Percentiles rank a stretch among this genome's conserved stretches.
These are phyloP conservation scores for Panus rudis DNA, from an alignment of 768 basidiomycete genomes.

Conservation along the genomic window DNA sequence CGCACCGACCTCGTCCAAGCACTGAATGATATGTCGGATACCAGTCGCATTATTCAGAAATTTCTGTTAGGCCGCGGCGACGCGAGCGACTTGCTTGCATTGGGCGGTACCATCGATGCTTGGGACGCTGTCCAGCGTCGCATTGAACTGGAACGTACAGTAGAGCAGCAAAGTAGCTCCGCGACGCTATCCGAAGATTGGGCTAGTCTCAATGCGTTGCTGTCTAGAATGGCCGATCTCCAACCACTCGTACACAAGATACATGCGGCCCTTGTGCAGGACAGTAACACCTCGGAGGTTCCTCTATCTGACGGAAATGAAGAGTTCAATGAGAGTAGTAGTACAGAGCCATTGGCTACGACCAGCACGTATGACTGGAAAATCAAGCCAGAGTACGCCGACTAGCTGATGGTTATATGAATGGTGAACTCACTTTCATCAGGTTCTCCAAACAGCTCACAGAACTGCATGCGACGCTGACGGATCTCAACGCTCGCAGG, in stretches of 20 bases:
- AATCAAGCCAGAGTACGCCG: conserved; percentile 61
- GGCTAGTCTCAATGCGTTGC: conserved; percentile 46
- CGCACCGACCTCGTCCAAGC: conserved; percentile 53
- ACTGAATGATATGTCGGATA: conserved; percentile 59
- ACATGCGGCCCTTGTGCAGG: conserved; percentile 34
- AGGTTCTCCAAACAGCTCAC: conserved; percentile 57
- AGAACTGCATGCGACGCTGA: conserved; percentile 41
- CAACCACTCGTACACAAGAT: conserved; percentile 51
- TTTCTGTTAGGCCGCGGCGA: conserved; percentile 67
- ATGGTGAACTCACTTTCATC: neutral
- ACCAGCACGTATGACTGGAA: conserved; percentile 34
- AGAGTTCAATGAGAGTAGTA: no score
- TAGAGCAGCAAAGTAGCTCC: conserved; percentile 34
- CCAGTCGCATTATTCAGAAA: conserved; percentile 68
- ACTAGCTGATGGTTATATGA: neutral
- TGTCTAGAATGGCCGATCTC: conserved; percentile 47
- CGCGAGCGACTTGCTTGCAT: conserved; percentile 53
- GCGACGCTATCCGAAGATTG: conserved; percentile 35
- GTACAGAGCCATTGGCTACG: no score
- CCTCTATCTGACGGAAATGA: no score
- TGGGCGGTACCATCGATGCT: conserved; percentile 52
- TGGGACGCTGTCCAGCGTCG: conserved; percentile 51
- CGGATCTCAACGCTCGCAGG: conserved; percentile 37
- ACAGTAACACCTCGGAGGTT: neutral
- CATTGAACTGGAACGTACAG: conserved; percentile 47